These are phyloP conservation scores for Kazachstania psychrophila DNA, from an alignment of 805 yeast species.

Conservation along the genomic window DNA sequence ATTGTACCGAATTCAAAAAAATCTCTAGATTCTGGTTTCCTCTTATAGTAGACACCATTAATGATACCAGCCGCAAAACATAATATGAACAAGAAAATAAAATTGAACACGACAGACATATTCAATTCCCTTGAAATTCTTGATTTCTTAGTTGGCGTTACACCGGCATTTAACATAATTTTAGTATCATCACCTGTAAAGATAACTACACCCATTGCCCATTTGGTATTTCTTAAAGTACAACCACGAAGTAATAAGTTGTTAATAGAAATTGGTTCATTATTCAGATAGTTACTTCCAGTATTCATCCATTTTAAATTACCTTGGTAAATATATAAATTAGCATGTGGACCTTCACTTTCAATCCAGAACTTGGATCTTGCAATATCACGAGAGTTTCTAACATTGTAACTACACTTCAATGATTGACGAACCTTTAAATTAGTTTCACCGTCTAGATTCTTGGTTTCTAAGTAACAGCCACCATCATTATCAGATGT, in stretches of 20 bases:
- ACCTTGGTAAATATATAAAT: constrained; percentile 69
- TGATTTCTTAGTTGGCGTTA: constrained; percentile 72
- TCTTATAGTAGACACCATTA: constrained; percentile 57
- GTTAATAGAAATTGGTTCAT: constrained; percentile 65
- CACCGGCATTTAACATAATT: constrained; percentile 73
- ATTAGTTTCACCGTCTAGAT: constrained; percentile 75
- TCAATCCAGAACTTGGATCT: constrained; percentile 55
- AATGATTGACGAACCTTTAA: constrained; percentile 67
- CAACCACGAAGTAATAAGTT: constrained; percentile 69
- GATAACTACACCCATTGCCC: constrained; percentile 70
- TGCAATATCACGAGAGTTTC: constrained; percentile 40
- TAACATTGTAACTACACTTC: constrained; percentile 47
- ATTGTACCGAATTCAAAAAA: constrained; percentile 62
- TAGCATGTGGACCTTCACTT: constrained; percentile 80
- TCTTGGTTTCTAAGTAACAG: constrained; percentile 73
- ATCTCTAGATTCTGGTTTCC: constrained; percentile 41
- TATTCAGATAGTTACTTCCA: constrained; percentile 12
- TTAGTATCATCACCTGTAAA: constrained; percentile 78
- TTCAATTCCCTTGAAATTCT: constrained; percentile 67
- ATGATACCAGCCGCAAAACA: constrained; percentile 65
- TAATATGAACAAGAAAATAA: constrained; percentile 49
- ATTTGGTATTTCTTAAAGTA: constrained; percentile 68
- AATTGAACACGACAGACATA: constrained; percentile 59
- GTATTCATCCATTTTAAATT: constrained; percentile 45
- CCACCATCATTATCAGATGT: constrained; percentile 60